Evolutionary conservation across 2,329 filamentous ascomycete genomes (phyloP).

Genomic region (Venturia aucupariae): DNA sequence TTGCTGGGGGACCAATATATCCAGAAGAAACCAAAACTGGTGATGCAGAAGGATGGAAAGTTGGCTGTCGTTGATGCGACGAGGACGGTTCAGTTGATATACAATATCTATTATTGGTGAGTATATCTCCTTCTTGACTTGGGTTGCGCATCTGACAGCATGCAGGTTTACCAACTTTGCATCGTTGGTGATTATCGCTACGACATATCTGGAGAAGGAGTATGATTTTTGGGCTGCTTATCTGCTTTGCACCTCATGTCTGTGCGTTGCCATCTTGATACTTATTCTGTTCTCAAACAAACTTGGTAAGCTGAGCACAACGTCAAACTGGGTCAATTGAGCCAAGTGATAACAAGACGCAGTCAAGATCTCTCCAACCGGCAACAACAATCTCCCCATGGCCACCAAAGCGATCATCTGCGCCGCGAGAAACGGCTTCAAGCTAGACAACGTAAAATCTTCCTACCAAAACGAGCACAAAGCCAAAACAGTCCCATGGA

Average conservation of each 20-base stretch:
- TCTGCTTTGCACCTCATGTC: slow-evolving; percentile 50
- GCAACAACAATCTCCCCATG: slow-evolving; percentile 20
- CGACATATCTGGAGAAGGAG: slow-evolving; percentile 57
- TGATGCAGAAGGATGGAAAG: slow-evolving; percentile 20
- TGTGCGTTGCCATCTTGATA: slow-evolving; percentile 50
- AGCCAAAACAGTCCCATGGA: slow-evolving; percentile 22
- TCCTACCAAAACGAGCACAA: slow-evolving; percentile 21
- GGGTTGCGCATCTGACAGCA: not conserved
- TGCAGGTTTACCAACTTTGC: slow-evolving; percentile 18
- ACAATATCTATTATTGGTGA: slow-evolving; percentile 32
- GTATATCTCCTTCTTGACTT: not conserved
- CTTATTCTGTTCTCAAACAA: slow-evolving; percentile 29
- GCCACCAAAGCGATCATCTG: slow-evolving; percentile 23
- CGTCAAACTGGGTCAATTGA: not conserved
- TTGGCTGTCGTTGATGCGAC: slow-evolving; percentile 27
- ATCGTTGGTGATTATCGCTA: slow-evolving; percentile 55
- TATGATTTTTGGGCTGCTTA: slow-evolving; percentile 59
- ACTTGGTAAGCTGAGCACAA: not conserved
- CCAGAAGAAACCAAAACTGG: slow-evolving; percentile 19
- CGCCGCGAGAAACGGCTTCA: slow-evolving; percentile 23
- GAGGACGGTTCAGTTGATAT: slow-evolving; percentile 31
- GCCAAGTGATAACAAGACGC: not conserved
- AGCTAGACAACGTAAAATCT: slow-evolving; percentile 22
- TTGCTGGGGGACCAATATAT: slow-evolving; percentile 30
- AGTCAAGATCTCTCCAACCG: slow-evolving; percentile 20